Conservation (phyloP, 352 stramenopile genomes). For the Pythium utonaiense region DNA sequence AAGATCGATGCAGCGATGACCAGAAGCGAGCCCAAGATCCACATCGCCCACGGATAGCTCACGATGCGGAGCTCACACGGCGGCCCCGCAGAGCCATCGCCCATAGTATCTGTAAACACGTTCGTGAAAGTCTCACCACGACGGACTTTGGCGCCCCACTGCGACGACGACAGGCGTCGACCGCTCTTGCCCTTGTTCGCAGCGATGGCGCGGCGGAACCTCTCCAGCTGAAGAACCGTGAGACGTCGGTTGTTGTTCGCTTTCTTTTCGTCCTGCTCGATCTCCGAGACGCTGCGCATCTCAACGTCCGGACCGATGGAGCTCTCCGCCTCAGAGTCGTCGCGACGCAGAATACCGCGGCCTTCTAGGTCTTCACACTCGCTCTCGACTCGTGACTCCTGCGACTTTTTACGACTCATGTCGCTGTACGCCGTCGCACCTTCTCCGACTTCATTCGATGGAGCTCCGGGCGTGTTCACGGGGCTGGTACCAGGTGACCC, state of each 20-base stretch:
- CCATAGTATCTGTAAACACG: conserved; percentile 24
- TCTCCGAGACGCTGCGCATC: conserved; percentile 19
- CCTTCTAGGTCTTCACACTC: conserved; percentile 23
- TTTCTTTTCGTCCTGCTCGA: conserved; percentile 8
- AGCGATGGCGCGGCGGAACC: conserved; percentile 31
- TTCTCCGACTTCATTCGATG: conserved; percentile 9
- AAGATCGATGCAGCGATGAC: conserved; percentile 55
- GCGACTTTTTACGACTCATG: neutral
- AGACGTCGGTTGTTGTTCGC: conserved; percentile 22
- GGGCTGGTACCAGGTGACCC: conserved; percentile 6
- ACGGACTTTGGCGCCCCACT: conserved; percentile 17
- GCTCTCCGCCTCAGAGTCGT: conserved; percentile 9
- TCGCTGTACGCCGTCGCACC: conserved; percentile 5
- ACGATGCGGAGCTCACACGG: conserved; percentile 43
- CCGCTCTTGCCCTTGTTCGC: conserved; percentile 9
- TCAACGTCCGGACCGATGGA: conserved; percentile 14
- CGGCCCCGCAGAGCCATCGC: neutral
- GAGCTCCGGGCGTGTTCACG: conserved; percentile 12
- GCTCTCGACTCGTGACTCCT: neutral
- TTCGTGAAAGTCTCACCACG: conserved; percentile 28
- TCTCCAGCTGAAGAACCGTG: conserved; percentile 31
- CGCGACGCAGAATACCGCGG: conserved; percentile 10
- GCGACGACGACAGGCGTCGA: conserved; percentile 6
- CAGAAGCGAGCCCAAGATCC: conserved; percentile 47
- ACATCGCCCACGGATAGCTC: conserved; percentile 59